Base-by-base conservation (phyloP, 805 yeast species). In the Phaffomyces antillensis region DNA sequence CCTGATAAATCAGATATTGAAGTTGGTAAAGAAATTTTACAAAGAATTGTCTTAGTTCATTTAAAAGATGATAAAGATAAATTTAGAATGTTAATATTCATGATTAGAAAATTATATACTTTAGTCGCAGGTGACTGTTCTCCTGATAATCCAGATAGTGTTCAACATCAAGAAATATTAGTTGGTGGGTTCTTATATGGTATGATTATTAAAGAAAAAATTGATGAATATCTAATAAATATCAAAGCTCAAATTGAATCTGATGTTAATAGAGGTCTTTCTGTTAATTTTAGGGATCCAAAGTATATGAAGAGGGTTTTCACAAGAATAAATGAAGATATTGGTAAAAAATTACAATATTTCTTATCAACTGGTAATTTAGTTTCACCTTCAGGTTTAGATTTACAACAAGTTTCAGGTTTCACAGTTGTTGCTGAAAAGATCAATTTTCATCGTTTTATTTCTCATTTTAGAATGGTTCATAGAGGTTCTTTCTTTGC, bases 401-500 rank as follows among this genome's bases (percentile, higher is more conserved):
- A 93, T 75, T 77, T 93, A 66, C 99, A 93, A 68, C 99, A 93
- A 72, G 96, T 89, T 41, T 83, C 96, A 43, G 99, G 99, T 59
- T 93, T 87, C 66, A 93, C 99, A 1, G 99, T 93, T 54, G 98
- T 93, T 50, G 99, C 98, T 4, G 99, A 93, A 70, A 93, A 93
- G 68, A 93, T 93, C 67, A 93, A 93, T 65, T 93, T 89, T 76
- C 85, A 93, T 67, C 84, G 99, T 62, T 93, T 93, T 71, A 81
- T 93, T 52, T 83, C 98, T n/a, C 99, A 93, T 72, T 93, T 93
- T 77, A 75, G 99, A 70, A 93, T 93, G 99, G 98, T 93, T 43
- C 99, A 93, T 68, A 85, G 99, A 79, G 99, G 99, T 67, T 88
- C 98, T 53, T 93, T 93, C 81, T 93, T 93, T 65, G 97, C 99